Conservation (phyloP, 148 eudicot genomes). For the Rhododendron ovatum region DNA sequence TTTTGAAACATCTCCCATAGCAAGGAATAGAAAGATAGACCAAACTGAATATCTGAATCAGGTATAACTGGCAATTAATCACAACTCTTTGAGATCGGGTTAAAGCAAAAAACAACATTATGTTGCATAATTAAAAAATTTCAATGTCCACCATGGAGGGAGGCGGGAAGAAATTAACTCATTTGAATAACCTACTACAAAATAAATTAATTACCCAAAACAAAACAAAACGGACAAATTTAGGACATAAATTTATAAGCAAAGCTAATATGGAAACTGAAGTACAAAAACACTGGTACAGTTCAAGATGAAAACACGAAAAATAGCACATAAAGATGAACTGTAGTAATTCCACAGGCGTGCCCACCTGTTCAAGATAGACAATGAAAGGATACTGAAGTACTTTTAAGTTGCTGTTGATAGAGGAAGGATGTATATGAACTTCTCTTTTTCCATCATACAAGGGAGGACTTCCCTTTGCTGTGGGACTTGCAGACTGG, state of each 20-base stretch:
- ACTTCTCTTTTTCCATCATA: constrained; percentile 93
- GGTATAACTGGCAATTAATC: neutral
- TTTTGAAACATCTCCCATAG: neutral
- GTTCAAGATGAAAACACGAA: neutral
- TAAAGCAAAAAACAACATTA: neutral
- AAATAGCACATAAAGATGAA: neutral
- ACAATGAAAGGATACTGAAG: constrained; percentile 81
- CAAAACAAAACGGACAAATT: neutral
- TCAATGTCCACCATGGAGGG: neutral
- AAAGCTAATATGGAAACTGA: neutral
- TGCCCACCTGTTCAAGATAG: constrained; percentile 87
- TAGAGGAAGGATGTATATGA: constrained; percentile 88
- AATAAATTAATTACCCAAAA: neutral
- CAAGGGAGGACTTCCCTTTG: constrained; percentile 58
- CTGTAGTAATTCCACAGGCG: neutral
- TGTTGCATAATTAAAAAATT: neutral
- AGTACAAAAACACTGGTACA: neutral
- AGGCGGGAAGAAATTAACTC: neutral
- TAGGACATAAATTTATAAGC: neutral
- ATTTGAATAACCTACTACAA: neutral
- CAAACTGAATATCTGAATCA: neutral
- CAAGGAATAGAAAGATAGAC: neutral
- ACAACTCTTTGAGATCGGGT: neutral
- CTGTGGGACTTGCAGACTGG: constrained; percentile 38
- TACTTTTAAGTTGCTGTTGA: constrained; percentile 59